Percentiles rank a stretch among this genome's conserved stretches.
Conservation (phyloP, 805 yeast genomes). For the Cyberlindnera xishuangbannaensis region DNA sequence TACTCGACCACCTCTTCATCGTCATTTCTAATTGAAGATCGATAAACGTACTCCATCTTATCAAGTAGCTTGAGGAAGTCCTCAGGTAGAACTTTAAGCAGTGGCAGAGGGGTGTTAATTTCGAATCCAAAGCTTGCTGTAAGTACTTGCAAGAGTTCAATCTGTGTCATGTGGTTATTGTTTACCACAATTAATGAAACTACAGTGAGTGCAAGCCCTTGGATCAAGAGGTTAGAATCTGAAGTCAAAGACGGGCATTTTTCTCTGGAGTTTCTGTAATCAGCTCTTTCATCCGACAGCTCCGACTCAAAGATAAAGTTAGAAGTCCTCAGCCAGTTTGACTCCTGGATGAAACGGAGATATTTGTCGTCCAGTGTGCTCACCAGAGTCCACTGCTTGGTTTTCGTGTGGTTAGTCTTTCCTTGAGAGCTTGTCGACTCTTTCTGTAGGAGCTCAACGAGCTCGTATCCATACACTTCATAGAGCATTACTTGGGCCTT, state of each 20-base stretch:
- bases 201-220: slow-evolving; percentile 20
- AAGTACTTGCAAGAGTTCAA: slow-evolving; percentile 35
- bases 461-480: slow-evolving; percentile 10
- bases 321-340: slow-evolving; percentile 11
- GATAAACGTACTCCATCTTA: slow-evolving; percentile 21
- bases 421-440: slow-evolving; percentile 9
- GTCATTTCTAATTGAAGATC: slow-evolving; percentile 16
- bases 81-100: slow-evolving; percentile 11
- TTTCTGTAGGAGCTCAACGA: slow-evolving; percentile 13
- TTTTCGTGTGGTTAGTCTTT: slow-evolving; percentile 7
- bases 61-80: slow-evolving; percentile 24
- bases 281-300: slow-evolving; percentile 19
- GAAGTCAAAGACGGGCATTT: slow-evolving; percentile 12
- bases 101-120: slow-evolving; percentile 3
- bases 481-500: slow-evolving; percentile 5
- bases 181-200: slow-evolving; percentile 21
- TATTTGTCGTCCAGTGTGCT: slow-evolving; percentile 12
- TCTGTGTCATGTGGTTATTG: slow-evolving; percentile 32
- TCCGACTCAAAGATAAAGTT: slow-evolving; percentile 19
- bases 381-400: slow-evolving; percentile 16
- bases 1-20: slow-evolving; percentile 26
- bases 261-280: slow-evolving; percentile 20
- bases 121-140: slow-evolving; percentile 29
- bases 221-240: slow-evolving; percentile 15
- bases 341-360: slow-evolving; percentile 15